These are phyloP conservation scores for Diaporthe citrichinensis DNA, from an alignment of 2,329 filamentous ascomycete genomes.

Conservation along the genomic window DNA sequence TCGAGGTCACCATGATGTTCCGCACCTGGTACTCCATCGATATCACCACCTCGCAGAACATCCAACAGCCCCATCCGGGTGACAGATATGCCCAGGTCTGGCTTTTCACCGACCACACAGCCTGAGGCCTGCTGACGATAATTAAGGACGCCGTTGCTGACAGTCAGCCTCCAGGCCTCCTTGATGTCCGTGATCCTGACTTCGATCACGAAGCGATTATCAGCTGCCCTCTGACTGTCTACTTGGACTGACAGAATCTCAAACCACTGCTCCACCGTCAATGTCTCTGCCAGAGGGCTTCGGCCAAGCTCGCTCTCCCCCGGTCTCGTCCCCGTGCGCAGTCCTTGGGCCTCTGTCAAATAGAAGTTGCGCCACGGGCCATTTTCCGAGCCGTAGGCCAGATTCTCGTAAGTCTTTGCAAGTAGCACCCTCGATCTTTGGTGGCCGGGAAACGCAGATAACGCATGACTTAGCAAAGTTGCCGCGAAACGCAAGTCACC, in stretches of 20 bases:
- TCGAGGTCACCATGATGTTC: not conserved
- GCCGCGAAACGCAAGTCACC: slow-evolving; percentile 56
- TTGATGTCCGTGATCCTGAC: slow-evolving; percentile 2
- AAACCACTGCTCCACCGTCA: slow-evolving; percentile 27
- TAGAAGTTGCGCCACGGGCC: slow-evolving; percentile 58
- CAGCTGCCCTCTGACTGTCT: slow-evolving; percentile 7
- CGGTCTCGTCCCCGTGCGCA: slow-evolving; percentile 40
- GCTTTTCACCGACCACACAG: not conserved
- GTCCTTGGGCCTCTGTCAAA: slow-evolving; percentile 49
- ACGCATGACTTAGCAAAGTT: slow-evolving; percentile 54
- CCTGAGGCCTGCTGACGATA: not conserved
- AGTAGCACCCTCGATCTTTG: slow-evolving; percentile 45
- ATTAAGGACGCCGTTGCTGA: slow-evolving; percentile 35
- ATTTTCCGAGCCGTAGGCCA: slow-evolving; percentile 56
- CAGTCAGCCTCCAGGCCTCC: slow-evolving; percentile 23
- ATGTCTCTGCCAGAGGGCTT: not conserved
- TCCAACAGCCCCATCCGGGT: slow-evolving; percentile 5
- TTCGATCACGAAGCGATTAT: slow-evolving; percentile 9
- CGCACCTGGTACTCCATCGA: slow-evolving; percentile 9
- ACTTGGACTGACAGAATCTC: slow-evolving; percentile 25
- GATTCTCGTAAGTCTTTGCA: slow-evolving; percentile 50
- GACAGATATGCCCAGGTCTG: not conserved
- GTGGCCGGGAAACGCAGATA: slow-evolving; percentile 48
- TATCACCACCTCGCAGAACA: slow-evolving; percentile 19
- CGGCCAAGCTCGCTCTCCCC: slow-evolving; percentile 9